Evolutionary conservation across 768 basidiomycete species (phyloP).

Genomic region (Dacryopinax spathularia): DNA sequence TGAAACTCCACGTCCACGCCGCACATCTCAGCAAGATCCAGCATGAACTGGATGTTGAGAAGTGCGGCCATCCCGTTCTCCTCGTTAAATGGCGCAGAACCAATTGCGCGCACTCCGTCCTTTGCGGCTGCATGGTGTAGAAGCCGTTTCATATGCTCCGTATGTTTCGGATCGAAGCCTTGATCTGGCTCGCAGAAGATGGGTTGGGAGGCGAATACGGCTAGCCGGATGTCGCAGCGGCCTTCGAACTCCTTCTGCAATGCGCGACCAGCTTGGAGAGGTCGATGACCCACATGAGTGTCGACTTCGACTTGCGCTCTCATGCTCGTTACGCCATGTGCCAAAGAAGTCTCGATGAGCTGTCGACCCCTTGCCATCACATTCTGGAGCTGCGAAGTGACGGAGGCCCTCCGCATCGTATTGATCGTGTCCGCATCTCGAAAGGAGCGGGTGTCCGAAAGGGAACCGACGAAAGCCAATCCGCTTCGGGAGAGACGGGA

Average conservation of each 20-base stretch:
- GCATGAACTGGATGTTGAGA: slow-evolving; percentile 39
- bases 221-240: slow-evolving; percentile 45
- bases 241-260: slow-evolving; percentile 33
- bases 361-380: neutral
- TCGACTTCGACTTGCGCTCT: slow-evolving; percentile 59
- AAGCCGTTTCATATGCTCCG: slow-evolving; percentile 15
- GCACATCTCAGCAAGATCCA: slow-evolving; percentile 32
- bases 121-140: slow-evolving; percentile 31
- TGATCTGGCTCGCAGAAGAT: neutral
- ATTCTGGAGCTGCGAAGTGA: neutral
- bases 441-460: neutral
- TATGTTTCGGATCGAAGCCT: neutral
- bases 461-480: neutral
- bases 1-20: slow-evolving; percentile 46
- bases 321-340: slow-evolving; percentile 42
- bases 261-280: slow-evolving; percentile 37
- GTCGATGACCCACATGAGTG: slow-evolving; percentile 36
- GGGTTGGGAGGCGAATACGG: neutral
- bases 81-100: slow-evolving; percentile 55
- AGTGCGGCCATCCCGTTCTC: slow-evolving; percentile 34
- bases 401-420: neutral
- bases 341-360: neutral
- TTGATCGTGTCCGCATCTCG: neutral
- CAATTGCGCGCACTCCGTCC: slow-evolving; percentile 36
- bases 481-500: neutral